Evolutionary conservation across 2,329 filamentous ascomycete species (phyloP).

Genomic region (Penicillium sp.): DNA sequence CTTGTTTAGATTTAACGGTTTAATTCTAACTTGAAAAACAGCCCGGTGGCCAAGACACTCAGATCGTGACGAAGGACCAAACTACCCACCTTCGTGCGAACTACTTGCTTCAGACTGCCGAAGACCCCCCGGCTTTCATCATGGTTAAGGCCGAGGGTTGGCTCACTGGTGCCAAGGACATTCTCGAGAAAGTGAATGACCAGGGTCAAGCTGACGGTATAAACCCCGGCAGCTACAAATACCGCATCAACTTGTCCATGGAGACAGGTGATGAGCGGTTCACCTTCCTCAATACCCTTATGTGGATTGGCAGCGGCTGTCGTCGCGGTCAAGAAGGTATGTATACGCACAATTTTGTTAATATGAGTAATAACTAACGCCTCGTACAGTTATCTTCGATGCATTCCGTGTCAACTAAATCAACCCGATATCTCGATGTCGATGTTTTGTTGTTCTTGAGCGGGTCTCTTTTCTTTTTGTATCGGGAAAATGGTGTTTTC

Average conservation of each 20-base stretch:
- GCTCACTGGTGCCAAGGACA: slow-evolving; percentile 50
- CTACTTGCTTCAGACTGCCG: slow-evolving; percentile 52
- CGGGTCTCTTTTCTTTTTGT: slow-evolving; percentile 6
- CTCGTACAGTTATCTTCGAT: slow-evolving; percentile 34
- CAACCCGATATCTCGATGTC: slow-evolving; percentile 6
- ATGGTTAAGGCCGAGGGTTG: slow-evolving; percentile 49
- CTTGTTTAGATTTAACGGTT: not conserved
- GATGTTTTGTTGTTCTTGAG: slow-evolving; percentile 23
- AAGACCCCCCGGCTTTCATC: slow-evolving; percentile 52
- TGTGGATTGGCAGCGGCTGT: slow-evolving; percentile 53
- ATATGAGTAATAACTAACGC: slow-evolving; percentile 5
- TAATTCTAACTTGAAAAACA: slow-evolving; percentile 17
- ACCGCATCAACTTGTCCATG: slow-evolving; percentile 49
- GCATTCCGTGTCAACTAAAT: slow-evolving; percentile 38
- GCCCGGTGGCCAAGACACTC: slow-evolving; percentile 53
- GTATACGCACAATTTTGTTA: slow-evolving; percentile 1
- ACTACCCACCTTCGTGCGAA: slow-evolving; percentile 46
- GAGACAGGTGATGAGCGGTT: slow-evolving; percentile 53
- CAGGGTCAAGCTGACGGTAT: slow-evolving; percentile 45
- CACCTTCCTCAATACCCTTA: slow-evolving; percentile 49
- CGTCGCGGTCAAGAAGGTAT: slow-evolving; percentile 47
- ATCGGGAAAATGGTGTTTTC: slow-evolving; percentile 26
- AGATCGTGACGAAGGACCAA: slow-evolving; percentile 49
- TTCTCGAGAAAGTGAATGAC: slow-evolving; percentile 50
- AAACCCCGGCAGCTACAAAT: slow-evolving; percentile 51